phyloP scores from a whole-genome alignment of 2,329 filamentous ascomycete species.

The Talaromyces sp. region DNA sequence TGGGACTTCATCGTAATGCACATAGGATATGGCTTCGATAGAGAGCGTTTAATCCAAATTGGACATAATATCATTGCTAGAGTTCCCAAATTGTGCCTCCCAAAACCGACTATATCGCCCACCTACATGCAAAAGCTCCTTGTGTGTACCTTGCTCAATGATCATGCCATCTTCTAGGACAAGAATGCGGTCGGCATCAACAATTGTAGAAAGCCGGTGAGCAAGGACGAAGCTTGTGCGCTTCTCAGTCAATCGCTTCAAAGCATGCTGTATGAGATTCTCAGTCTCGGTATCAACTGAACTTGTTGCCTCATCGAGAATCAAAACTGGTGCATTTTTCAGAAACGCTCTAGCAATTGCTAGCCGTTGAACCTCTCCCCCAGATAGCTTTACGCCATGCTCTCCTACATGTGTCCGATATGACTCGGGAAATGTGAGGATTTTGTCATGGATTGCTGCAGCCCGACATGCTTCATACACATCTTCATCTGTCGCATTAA shows the following conservation, averaged over 20 bases:
- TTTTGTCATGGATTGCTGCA: conserved; percentile 42
- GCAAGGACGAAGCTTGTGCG: conserved; percentile 42
- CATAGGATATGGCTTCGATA: too few species aligned
- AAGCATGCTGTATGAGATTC: conserved; percentile 31
- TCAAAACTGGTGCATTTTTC: conserved; percentile 41
- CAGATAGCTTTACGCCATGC: conserved; percentile 39
- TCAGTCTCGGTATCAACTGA: conserved; percentile 41
- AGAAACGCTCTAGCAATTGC: conserved; percentile 48
- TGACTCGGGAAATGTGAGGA: conserved; percentile 41
- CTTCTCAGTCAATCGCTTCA: conserved; percentile 15
- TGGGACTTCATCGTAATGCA: too few species aligned
- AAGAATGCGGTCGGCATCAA: conserved; percentile 80
- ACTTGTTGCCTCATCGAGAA: conserved; percentile 50
- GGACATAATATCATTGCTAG: too few species aligned
- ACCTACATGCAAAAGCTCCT: conserved; percentile 68
- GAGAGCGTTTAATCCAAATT: too few species aligned
- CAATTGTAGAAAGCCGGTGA: conserved; percentile 82
- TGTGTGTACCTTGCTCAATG: conserved; percentile 75
- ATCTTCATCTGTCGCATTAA: conserved; percentile 20
- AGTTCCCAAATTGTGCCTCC: too few species aligned
- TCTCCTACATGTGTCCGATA: conserved; percentile 39
- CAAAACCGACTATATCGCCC: conserved; percentile 51
- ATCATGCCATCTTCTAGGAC: conserved; percentile 75
- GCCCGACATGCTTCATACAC: conserved; percentile 37
- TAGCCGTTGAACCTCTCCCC: conserved; percentile 48